phyloP scores from a whole-genome alignment of 345 rosid species.

The Lepidium africanum region DNA sequence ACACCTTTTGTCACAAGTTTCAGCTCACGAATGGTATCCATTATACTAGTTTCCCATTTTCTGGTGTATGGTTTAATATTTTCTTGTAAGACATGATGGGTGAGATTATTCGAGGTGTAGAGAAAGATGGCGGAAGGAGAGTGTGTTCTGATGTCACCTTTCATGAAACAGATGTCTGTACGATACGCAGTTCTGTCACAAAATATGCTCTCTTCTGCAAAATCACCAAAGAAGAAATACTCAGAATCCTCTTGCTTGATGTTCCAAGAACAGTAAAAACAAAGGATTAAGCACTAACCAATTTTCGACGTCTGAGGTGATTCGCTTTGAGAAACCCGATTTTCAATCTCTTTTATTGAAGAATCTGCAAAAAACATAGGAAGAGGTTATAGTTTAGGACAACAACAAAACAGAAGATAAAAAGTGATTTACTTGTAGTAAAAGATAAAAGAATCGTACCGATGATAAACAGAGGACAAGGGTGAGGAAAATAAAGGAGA shows the following conservation, averaged over 20 bases:
- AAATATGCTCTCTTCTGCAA: conserved; percentile 29
- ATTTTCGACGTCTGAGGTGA: background rate
- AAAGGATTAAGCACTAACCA: conserved; percentile 10
- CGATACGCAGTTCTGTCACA: conserved; percentile 68
- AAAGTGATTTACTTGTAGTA: background rate
- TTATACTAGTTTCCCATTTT: conserved; percentile 72
- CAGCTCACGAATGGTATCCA: conserved; percentile 60
- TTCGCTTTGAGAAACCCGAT: background rate
- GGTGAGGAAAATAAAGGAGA: conserved; percentile 14
- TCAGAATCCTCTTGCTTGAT: background rate
- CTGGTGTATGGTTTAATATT: conserved; percentile 71
- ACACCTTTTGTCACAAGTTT: conserved; percentile 38
- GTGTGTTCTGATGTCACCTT: conserved; percentile 70
- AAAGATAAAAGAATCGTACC: conserved; percentile 17
- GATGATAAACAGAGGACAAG: conserved; percentile 17
- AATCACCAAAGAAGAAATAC: background rate
- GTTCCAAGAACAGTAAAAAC: background rate
- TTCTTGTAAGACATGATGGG: conserved; percentile 26
- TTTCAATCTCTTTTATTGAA: conserved; percentile 16
- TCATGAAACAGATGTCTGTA: conserved; percentile 66
- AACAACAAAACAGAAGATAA: background rate
- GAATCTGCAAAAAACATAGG: conserved; percentile 6
- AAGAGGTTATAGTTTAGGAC: too few relatives aligned
- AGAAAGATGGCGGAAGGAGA: conserved; percentile 55
- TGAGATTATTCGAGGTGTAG: conserved; percentile 27